Conservation (phyloP, 2,329 filamentous ascomycete genomes). For the Neonectria faginata region DNA sequence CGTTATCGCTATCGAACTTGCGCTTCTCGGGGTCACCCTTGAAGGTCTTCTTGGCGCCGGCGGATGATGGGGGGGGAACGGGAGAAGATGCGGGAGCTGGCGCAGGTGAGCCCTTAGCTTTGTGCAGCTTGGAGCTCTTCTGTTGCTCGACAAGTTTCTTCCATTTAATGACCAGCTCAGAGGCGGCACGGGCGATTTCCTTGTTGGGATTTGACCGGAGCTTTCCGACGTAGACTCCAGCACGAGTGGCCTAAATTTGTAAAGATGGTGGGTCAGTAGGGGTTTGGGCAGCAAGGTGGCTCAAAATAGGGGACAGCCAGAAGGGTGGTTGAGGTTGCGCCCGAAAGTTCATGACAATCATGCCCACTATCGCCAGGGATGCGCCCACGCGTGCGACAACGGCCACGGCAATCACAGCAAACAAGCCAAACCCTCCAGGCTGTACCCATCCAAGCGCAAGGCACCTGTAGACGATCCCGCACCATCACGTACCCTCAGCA, state of each 20-base stretch:
- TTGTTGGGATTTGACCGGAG: constrained; percentile 81
- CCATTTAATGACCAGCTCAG: constrained; percentile 90
- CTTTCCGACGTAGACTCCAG: constrained; percentile 90
- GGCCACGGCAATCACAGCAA: background rate
- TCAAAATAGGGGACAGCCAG: background rate
- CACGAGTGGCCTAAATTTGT: constrained; percentile 76
- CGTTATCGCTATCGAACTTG: constrained; percentile 82
- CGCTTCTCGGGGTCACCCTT: constrained; percentile 81
- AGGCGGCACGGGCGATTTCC: constrained; percentile 80
- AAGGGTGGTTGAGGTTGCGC: background rate
- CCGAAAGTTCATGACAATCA: background rate
- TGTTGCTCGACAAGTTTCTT: constrained; percentile 79
- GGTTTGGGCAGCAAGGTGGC: background rate
- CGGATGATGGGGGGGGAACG: constrained; percentile 54
- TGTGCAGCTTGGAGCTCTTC: constrained; percentile 62
- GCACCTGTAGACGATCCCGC: constrained; percentile 1
- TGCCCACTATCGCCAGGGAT: background rate
- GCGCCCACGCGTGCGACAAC: constrained; percentile 10
- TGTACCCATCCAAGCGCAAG: background rate
- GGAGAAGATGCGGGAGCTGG: constrained; percentile 67
- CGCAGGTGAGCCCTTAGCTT: constrained; percentile 56
- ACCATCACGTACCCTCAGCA: constrained; percentile 75
- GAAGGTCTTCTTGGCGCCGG: constrained; percentile 62
- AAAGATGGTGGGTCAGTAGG: constrained; percentile 28
- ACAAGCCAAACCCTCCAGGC: constrained; percentile 4